phyloP scores from a whole-genome alignment of 305 asterid genomes.

The Withania somnifera region DNA sequence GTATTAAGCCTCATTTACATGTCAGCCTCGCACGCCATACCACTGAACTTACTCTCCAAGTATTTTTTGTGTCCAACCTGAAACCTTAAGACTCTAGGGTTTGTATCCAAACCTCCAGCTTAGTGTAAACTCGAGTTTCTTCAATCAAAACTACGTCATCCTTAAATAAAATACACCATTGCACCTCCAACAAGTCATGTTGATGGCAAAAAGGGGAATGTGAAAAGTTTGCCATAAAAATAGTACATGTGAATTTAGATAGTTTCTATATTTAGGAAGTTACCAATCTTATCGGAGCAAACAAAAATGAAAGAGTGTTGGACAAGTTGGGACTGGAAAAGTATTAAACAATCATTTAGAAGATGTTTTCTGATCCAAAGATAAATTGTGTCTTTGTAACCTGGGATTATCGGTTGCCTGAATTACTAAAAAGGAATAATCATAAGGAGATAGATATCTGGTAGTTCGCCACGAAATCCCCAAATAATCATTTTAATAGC shows the following conservation, averaged over 20 bases:
- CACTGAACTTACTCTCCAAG: too few relatives aligned
- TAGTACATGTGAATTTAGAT: neutral
- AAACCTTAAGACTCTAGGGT: too few relatives aligned
- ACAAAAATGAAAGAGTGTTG: neutral
- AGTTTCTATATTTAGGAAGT: neutral
- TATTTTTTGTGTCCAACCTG: too few relatives aligned
- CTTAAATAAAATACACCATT: too few relatives aligned
- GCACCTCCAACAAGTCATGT: neutral
- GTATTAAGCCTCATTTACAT: too few relatives aligned
- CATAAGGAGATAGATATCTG: neutral
- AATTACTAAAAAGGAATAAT: neutral
- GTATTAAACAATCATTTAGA: neutral
- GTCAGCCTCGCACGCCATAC: too few relatives aligned
- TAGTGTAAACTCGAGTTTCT: too few relatives aligned
- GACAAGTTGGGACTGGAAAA: neutral
- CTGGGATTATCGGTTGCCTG: neutral
- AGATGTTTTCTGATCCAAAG: neutral
- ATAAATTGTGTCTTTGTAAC: neutral
- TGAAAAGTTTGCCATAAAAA: neutral
- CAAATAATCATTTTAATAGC: neutral
- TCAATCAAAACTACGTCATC: too few relatives aligned
- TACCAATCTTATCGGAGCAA: neutral
- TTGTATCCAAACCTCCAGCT: too few relatives aligned
- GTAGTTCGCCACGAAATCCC: neutral
- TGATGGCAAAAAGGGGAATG: neutral